Evolutionary conservation across 352 stramenopile genomes (phyloP), one percentile per base, ranked within the genome.

Genomic region (Pythium oligandrum): DNA sequence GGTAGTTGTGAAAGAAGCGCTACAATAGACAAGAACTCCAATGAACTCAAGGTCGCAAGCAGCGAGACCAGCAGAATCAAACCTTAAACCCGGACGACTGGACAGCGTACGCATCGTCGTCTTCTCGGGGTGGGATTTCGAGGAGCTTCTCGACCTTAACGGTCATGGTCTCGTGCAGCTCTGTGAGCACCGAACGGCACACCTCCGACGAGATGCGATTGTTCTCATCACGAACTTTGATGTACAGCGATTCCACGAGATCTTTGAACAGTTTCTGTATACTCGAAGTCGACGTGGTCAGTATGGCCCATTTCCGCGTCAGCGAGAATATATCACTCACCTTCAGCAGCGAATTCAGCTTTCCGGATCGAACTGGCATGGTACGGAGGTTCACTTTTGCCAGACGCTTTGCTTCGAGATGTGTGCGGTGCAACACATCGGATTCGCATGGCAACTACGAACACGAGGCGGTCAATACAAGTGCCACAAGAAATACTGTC

Each of bases 241-340:
- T 39, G 39, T 78, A 90, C 30, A 87, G 55, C 4, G 82, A 89
- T 34, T 83, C 66, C 17, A 93, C 67, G 33, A 88, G 66, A 37
- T 90, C 75, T 51, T 81, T 76, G 56, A 90, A 93, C 32, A 93
- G 58, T 88, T 88, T 90, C 78, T 92, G 47, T 12, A 47, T 30
- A 33, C 10, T 51, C 17, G n/a, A 31, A 38, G 48, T 48, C 3
- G 7, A 45, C 33, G 43, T 48, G 8, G 4, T n/a, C 8, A 9
- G 9, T 31, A 6, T 9, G 8, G 9, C 43, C 10, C 26, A 8
- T 11, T 10, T 36, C 4, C 51, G 12, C 12, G 12, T 34, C 26
- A 53, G 32, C 0, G 8, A 17, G 31, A 34, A 26, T 48, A 17
- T 48, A 30, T 26, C 40, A 34, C 34, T 33, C 67, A 92, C 81